Base-by-base conservation (phyloP, 495 filamentous ascomycete genomes). In the Neurospora cerealis region DNA sequence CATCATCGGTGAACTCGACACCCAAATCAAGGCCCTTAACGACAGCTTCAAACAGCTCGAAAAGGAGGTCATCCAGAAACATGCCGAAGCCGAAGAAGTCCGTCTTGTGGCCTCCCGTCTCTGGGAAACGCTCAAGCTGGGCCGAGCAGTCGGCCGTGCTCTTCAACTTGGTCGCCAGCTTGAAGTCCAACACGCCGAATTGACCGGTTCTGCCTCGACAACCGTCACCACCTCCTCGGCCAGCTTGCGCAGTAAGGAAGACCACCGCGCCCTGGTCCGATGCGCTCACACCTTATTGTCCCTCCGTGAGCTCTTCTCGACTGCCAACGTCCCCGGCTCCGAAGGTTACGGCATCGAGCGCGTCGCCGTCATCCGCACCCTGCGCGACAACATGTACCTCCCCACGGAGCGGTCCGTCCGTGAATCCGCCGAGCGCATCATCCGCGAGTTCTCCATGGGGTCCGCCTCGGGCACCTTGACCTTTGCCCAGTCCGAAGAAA, bases 361-460 rank as follows among this genome's bases (percentile, higher is more conserved):
- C 36, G 89, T 98, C 34, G 87, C 89, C 70, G 89, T 89, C 48
- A 85, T 94, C 44, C 87, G 85, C 48, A 90, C 88, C 39, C 81
- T 98, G 69, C 87, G 90, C 72, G 87, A 86, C 41, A 87, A 90
- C 19, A 80, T 97, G 28, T 80, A 95, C 72, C 81, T 79, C 11
- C 93, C 93, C 3, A 88, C 91, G 2, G 94, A 97, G 76, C 86
- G 86, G 39, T 87, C 86, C 62, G 84, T 97, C 15, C 84, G 88
- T 48, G 85, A 87, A 13, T 87, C 89, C 42, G 91, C 93, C 24
- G 92, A 97, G 80, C 93, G 97, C 75, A 88, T 92, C 62, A 88
- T 97, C 71, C 86, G 90, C 32, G 91, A 94, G 73, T 98, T 98
- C 79, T 93, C 92, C 40, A 87, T 97, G 76, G 91, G 89, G n/a